Percentiles rank a stretch among this genome's conserved stretches.
These are phyloP conservation scores for Pythium diclinum DNA, from an alignment of 352 stramenopile species.

Conservation along the genomic window DNA sequence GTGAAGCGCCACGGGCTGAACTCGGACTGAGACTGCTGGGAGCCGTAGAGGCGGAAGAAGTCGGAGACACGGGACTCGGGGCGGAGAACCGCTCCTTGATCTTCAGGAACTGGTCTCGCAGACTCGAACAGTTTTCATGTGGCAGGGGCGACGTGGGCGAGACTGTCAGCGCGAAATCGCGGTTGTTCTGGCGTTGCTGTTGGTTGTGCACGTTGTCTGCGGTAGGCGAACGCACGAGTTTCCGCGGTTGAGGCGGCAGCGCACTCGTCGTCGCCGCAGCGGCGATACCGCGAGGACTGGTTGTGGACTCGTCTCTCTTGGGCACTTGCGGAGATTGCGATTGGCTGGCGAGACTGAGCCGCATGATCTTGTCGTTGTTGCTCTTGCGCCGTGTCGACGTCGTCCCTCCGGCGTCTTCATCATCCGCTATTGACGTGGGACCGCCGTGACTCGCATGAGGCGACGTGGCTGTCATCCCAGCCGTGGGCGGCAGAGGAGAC, in stretches of 20 bases:
- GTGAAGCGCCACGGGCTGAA: background rate
- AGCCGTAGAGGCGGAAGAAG: background rate
- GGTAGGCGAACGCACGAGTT: slow-evolving; percentile 30
- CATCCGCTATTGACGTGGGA: background rate
- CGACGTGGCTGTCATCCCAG: slow-evolving; percentile 17
- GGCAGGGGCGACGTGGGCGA: slow-evolving; percentile 36
- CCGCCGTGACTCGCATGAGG: background rate
- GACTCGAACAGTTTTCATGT: slow-evolving; percentile 66
- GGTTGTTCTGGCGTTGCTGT: slow-evolving; percentile 38
- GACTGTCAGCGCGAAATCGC: slow-evolving; percentile 57
- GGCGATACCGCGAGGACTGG: background rate
- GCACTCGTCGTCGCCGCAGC: background rate
- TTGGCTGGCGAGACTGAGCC: background rate
- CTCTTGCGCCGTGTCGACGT: slow-evolving; percentile 16
- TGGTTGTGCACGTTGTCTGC: slow-evolving; percentile 22
- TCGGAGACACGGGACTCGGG: slow-evolving; percentile 24
- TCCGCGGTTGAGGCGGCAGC: slow-evolving; percentile 17
- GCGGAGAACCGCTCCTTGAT: slow-evolving; percentile 76
- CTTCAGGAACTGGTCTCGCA: slow-evolving; percentile 79
- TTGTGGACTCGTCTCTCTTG: background rate
- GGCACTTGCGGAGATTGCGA: background rate
- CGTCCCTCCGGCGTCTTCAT: slow-evolving; percentile 2
- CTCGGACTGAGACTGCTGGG: slow-evolving; percentile 9
- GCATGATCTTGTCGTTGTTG: slow-evolving; percentile 26
- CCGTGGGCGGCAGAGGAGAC: background rate